Evolutionary conservation across 1,284 basidiomycete genomes (phyloP).

Genomic region (Moniliophthora roreri): DNA sequence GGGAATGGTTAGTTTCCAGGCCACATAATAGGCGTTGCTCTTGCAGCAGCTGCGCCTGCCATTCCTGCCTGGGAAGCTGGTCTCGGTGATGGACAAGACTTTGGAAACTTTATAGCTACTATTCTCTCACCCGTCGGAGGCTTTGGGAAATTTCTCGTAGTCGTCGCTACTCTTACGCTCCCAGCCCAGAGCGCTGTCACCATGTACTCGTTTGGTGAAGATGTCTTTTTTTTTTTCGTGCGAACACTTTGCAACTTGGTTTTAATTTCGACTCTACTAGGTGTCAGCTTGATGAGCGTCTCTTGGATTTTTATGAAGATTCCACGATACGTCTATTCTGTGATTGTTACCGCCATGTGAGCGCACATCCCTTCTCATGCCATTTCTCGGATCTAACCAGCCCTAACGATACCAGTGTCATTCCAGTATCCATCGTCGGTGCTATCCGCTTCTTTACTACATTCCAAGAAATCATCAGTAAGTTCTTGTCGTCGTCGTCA

Average conservation of each 20-base stretch:
- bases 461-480: constrained; percentile 55
- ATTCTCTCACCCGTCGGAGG: constrained; percentile 50
- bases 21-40: constrained; percentile 65
- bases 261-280: constrained; percentile 17
- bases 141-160: constrained; percentile 51
- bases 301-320: constrained; percentile 53
- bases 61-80: constrained; percentile 60
- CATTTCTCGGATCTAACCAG: neutral
- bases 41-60: constrained; percentile 55
- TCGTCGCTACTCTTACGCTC: constrained; percentile 46
- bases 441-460: constrained; percentile 58
- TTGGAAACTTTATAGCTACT: constrained; percentile 57
- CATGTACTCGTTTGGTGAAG: constrained; percentile 69
- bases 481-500: constrained; percentile 17
- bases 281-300: constrained; percentile 71
- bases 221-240: neutral
- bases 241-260: neutral
- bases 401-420: constrained; percentile 40
- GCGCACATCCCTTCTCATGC: constrained; percentile 17
- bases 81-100: constrained; percentile 52
- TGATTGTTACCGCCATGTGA: constrained; percentile 72
- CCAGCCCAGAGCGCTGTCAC: constrained; percentile 64
- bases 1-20: constrained; percentile 55
- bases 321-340: constrained; percentile 68
- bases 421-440: constrained; percentile 60